Evolutionary conservation across 805 yeast genomes (phyloP), one percentile per base, ranked within the genome.

Genomic region (Vanderwaltozyma verrucispora): DNA sequence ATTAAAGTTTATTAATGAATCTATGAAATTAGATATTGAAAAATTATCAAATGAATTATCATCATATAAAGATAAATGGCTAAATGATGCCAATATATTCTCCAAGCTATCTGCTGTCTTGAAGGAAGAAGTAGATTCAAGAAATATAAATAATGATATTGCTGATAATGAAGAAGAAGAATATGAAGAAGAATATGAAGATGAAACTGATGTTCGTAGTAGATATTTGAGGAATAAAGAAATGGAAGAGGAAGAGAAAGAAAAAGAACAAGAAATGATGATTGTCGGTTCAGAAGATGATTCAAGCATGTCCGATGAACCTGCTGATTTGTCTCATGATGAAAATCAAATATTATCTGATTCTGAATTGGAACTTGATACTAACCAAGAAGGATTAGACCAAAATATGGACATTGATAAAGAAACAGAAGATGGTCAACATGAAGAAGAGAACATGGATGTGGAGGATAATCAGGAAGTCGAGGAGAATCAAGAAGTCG

Each of bases 1-100:
- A 27, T 36, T 50, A 32, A 45, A 44, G 37, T 47, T 39, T 25
- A 44, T 50, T 17, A 55, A 56, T 33, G 36, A 32, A 15, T 36
- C 48, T 5, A 49, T 56, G 46, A 51, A 45, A 32, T 28, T 35
- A 5, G 59, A 54, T 37, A 48, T 54, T 17, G 41, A 45, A 7
- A 48, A 48, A 28, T 34, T 56, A 18, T 30, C 42, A 2, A 30
- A 37, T 6, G 61, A 57, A 19, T 30, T 57, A 24, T 34, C 25
- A 6, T 26, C 30, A 4, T 56, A 52, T 29, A 55, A 54, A 32
- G 40, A 41, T 7, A 55, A 53, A 34, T 57, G 62, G 62, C 19
- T 48, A 20, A 47, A 54, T 23, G 57, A 56, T 45, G 59, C 59
- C 3, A 50, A 50, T 8, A 43, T 57, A 10, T 54, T 56, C 28